Percentiles rank a stretch among this genome's conserved stretches.
Conservation (phyloP, 2,329 filamentous ascomycete genomes). For the Phialophora macrospora region DNA sequence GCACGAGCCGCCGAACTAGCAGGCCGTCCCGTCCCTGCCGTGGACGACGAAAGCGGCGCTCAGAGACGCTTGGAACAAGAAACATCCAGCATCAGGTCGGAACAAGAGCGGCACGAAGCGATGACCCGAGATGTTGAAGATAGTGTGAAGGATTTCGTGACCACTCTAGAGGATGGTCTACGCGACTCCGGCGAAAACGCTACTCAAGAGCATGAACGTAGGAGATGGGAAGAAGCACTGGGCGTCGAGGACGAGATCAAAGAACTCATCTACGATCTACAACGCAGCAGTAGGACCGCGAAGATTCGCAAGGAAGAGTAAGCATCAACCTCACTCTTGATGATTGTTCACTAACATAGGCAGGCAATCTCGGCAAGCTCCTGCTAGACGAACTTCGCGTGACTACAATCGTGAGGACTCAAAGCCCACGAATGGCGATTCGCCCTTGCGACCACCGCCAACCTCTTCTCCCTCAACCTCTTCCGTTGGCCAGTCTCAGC, state of each 20-base stretch:
- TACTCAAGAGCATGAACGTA: constrained; percentile 83
- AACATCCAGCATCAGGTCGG: constrained; percentile 75
- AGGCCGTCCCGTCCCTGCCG: constrained; percentile 75
- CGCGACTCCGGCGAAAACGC: constrained; percentile 78
- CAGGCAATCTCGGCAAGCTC: constrained; percentile 55
- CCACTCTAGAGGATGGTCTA: constrained; percentile 81
- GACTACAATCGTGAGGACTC: constrained; percentile 56
- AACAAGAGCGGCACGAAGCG: constrained; percentile 90
- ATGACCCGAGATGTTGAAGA: constrained; percentile 98
- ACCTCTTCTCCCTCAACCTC: constrained; percentile 59
- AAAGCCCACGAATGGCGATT: constrained; percentile 55
- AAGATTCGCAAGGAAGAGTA: constrained; percentile 69
- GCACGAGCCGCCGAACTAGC: constrained; percentile 91
- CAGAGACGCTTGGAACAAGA: constrained; percentile 89
- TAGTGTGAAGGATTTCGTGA: constrained; percentile 86
- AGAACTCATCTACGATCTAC: constrained; percentile 96
- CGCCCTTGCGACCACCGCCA: constrained; percentile 48
- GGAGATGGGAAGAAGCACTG: constrained; percentile 93
- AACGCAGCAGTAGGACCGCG: constrained; percentile 79
- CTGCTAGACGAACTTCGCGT: constrained; percentile 58
- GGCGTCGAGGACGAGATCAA: constrained; percentile 96
- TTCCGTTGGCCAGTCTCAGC: constrained; percentile 86
- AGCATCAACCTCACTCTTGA: constrained; percentile 36
- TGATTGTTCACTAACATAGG: constrained; percentile 17
- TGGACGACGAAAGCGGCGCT: constrained; percentile 75